A percentile compares a stretch with the other conserved stretches of the same genome.
Conservation (phyloP, 2,329 filamentous ascomycete genomes). For the Fusarium praegraminearum region DNA sequence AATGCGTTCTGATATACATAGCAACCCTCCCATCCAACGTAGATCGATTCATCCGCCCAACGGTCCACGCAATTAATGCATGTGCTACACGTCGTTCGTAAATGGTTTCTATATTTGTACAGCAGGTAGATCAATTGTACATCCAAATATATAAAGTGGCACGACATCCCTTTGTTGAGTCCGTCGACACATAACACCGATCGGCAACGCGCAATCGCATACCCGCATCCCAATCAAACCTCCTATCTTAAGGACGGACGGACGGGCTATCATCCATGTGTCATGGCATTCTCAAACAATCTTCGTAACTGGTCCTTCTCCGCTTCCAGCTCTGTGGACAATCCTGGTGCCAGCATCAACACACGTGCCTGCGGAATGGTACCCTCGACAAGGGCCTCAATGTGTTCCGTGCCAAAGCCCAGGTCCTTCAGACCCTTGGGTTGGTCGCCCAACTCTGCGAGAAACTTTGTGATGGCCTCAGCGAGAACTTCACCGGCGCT, state of each 20-base stretch:
- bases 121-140: constrained; percentile 6
- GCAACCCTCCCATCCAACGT: constrained; percentile 1
- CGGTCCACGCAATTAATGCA: constrained; percentile 20
- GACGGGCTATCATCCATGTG: constrained; percentile 45
- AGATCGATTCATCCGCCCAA: constrained; percentile 9
- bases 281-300: constrained; percentile 74
- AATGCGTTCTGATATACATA: constrained; percentile 5
- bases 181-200: constrained; percentile 9
- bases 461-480: constrained; percentile 84
- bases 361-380: constrained; percentile 94
- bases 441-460: constrained; percentile 88
- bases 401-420: constrained; percentile 80
- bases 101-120: constrained; percentile 21
- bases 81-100: constrained; percentile 4
- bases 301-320: constrained; percentile 78
- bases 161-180: constrained; percentile 6
- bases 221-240: constrained; percentile 27
- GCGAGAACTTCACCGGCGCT: constrained; percentile 89
- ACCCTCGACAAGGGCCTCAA: constrained; percentile 89
- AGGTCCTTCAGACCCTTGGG: constrained; percentile 85
- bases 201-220: constrained; percentile 33
- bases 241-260: constrained; percentile 4
- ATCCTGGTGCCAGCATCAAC: constrained; percentile 87
- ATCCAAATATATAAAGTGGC: constrained; percentile 22
- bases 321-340: constrained; percentile 75